Conservation (phyloP, 2,329 filamentous ascomycete species). For the Microthyrium microscopicum region DNA sequence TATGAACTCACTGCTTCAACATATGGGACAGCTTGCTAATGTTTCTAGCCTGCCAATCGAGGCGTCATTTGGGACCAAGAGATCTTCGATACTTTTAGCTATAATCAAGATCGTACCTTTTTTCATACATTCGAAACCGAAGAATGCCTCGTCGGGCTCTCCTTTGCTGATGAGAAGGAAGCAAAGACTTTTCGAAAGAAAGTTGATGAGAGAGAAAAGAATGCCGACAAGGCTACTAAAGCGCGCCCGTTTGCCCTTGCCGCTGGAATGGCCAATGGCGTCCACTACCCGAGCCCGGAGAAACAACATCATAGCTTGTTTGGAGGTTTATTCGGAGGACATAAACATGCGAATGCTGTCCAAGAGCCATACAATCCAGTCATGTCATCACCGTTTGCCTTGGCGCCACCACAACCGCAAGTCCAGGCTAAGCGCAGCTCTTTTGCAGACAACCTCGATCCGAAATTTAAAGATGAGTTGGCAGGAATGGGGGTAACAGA, state of each 20-base stretch:
- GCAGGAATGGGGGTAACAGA: conserved; percentile 50
- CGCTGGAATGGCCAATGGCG: conserved; percentile 19
- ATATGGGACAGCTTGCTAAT: neutral
- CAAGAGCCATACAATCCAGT: conserved; percentile 12
- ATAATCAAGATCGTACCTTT: conserved; percentile 94
- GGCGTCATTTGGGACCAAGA: conserved; percentile 96
- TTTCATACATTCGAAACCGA: conserved; percentile 97
- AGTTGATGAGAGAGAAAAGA: conserved; percentile 90
- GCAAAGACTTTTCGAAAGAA: conserved; percentile 95
- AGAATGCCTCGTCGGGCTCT: conserved; percentile 75
- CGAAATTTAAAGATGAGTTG: conserved; percentile 43
- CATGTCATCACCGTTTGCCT: conserved; percentile 1
- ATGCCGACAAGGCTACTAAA: conserved; percentile 74
- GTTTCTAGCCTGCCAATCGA: conserved; percentile 48
- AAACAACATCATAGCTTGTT: conserved; percentile 30
- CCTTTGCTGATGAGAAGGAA: conserved; percentile 94
- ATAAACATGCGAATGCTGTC: conserved; percentile 9
- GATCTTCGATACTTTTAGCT: conserved; percentile 85
- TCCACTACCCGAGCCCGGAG: conserved; percentile 14
- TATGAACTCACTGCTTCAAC: conserved; percentile 29
- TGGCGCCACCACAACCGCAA: conserved; percentile 1
- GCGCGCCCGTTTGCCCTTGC: conserved; percentile 52
- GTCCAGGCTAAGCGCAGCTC: conserved; percentile 19
- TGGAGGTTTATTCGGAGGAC: conserved; percentile 29
- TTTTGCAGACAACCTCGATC: conserved; percentile 44